Evolutionary conservation across 345 rosid genomes (phyloP).

Genomic region (Heritiera littoralis): DNA sequence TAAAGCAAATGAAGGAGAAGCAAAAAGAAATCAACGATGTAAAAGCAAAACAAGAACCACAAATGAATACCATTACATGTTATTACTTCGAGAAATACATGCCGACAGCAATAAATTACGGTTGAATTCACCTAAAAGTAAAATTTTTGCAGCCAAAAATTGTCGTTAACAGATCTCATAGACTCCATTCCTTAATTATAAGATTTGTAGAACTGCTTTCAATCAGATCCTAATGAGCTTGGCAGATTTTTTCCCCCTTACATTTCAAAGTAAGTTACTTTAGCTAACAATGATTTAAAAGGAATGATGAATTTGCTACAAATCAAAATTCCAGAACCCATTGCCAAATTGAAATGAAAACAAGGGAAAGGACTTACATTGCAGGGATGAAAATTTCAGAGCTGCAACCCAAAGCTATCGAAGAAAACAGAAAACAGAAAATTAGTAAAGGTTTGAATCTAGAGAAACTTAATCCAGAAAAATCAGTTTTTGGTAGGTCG

Average conservation of each 20-base stretch:
- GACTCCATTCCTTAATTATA: not conserved
- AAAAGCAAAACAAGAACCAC: not conserved
- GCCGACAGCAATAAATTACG: not conserved
- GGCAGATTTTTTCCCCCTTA: not conserved
- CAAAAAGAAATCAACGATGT: not conserved
- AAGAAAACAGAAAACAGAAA: not conserved
- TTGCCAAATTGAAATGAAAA: not conserved
- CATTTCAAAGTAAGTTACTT: not conserved
- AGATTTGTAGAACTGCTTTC: not conserved
- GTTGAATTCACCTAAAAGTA: not conserved
- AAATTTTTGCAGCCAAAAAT: not conserved
- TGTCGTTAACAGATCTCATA: conserved; percentile 10
- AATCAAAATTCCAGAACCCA: not conserved
- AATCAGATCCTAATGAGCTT: conserved; percentile 12
- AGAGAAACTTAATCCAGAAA: not conserved
- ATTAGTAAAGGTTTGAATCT: not conserved
- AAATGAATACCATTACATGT: not conserved
- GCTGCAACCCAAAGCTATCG: not conserved
- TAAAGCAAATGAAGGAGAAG: not conserved
- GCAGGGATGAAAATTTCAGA: not conserved
- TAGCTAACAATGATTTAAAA: not conserved
- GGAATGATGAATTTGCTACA: not conserved
- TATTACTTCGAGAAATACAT: not conserved
- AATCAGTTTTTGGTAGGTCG: conserved; percentile 24
- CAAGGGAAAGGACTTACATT: conserved; percentile 4